Evolutionary conservation across 768 basidiomycete species (phyloP).

Genomic region (Thelephora ganbajun): DNA sequence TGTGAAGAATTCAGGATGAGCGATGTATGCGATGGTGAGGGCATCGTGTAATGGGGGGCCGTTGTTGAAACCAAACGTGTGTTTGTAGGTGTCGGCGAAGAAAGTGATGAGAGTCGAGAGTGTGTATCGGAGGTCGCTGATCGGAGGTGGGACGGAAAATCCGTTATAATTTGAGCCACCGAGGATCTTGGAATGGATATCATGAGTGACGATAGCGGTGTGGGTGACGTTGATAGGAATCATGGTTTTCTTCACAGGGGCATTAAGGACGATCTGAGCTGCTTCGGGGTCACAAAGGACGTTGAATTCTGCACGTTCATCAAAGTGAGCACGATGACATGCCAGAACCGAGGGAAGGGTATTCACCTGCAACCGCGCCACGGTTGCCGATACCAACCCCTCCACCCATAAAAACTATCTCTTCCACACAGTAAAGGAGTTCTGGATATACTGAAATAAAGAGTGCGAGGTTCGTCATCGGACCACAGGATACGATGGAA

Average conservation of each 20-base stretch:
- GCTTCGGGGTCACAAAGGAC: constrained; percentile 78
- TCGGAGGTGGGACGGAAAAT: constrained; percentile 10
- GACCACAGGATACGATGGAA: constrained; percentile 62
- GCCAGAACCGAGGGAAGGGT: not conserved
- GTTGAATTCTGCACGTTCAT: constrained; percentile 46
- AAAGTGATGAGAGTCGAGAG: constrained; percentile 62
- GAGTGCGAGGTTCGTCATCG: constrained; percentile 65
- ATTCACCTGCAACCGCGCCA: constrained; percentile 54
- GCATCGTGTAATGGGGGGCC: constrained; percentile 86
- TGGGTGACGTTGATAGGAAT: constrained; percentile 85
- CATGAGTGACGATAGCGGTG: constrained; percentile 56
- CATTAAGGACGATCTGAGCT: constrained; percentile 65
- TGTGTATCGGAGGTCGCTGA: constrained; percentile 39
- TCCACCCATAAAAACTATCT: constrained; percentile 87
- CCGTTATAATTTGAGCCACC: constrained; percentile 2
- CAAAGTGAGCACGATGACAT: not conserved
- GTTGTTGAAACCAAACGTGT: constrained; percentile 67
- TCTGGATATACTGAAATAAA: constrained; percentile 30
- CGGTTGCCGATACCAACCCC: constrained; percentile 75
- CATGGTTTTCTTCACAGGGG: constrained; percentile 57
- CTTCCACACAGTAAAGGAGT: constrained; percentile 34
- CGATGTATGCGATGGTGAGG: constrained; percentile 66
- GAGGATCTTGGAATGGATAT: constrained; percentile 40
- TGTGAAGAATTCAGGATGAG: constrained; percentile 51
- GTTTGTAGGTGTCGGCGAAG: constrained; percentile 60